Evolutionary conservation across 768 basidiomycete species (phyloP).

Genomic region (Asterophora lycoperdoides): DNA sequence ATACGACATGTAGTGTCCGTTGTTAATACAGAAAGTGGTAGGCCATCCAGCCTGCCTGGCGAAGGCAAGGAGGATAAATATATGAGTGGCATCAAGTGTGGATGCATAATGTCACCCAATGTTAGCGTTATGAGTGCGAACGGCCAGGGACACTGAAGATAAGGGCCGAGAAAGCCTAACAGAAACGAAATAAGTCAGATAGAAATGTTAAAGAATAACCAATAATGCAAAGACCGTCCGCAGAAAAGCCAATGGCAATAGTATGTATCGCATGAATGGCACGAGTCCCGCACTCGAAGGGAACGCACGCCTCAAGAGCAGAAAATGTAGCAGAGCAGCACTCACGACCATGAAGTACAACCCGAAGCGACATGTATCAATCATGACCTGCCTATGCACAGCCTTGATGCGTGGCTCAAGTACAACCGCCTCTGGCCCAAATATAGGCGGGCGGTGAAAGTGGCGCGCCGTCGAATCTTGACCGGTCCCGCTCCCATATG

Average conservation of each 20-base stretch:
- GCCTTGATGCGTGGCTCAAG: constrained; percentile 33
- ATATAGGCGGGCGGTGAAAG: constrained; percentile 28
- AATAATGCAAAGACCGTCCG: no score
- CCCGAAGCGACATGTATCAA: constrained; percentile 24
- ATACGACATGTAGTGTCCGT: neutral
- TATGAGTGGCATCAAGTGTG: neutral
- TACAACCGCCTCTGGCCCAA: constrained; percentile 37
- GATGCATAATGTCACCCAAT: no score
- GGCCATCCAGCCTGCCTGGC: neutral
- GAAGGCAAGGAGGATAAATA: neutral
- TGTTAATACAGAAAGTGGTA: neutral
- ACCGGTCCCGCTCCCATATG: neutral
- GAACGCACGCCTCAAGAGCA: no score
- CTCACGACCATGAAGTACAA: constrained; percentile 21
- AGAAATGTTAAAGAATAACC: neutral
- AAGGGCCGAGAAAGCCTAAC: constrained; percentile 21
- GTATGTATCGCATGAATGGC: neutral
- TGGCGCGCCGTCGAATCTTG: neutral
- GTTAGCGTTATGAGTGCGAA: constrained; percentile 5
- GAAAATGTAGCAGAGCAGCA: neutral
- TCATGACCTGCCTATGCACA: constrained; percentile 28
- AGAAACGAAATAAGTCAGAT: neutral
- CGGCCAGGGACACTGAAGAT: constrained; percentile 21
- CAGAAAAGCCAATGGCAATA: no score
- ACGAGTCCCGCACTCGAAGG: no score